These are phyloP conservation scores for Aspergillus sp. DNA, from an alignment of 2,329 filamentous ascomycete species.

Conservation along the genomic window DNA sequence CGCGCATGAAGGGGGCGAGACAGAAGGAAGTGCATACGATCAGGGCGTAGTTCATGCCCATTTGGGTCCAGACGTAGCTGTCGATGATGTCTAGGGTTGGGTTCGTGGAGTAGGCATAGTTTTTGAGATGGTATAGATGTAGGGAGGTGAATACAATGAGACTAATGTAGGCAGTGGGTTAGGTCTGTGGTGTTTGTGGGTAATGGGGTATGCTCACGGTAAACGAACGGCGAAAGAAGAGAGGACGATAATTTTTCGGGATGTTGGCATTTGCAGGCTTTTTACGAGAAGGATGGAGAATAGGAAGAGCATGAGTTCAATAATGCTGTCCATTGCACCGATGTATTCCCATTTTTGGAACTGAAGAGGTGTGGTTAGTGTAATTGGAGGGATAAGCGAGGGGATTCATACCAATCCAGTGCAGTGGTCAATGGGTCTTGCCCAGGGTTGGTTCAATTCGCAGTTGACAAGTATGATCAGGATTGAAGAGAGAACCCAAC, in stretches of 20 bases:
- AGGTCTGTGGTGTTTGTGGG: background rate
- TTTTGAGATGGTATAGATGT: background rate
- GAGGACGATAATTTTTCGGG: background rate
- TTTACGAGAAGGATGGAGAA: constrained; percentile 1
- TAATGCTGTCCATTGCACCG: background rate
- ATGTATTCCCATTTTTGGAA: constrained; percentile 5
- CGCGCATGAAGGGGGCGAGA: constrained; percentile 4
- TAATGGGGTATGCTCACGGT: background rate
- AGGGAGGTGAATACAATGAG: background rate
- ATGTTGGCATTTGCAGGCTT: background rate
- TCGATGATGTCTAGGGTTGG: constrained; percentile 2
- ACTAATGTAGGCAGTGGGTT: background rate
- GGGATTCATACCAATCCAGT: background rate
- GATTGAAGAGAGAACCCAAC: background rate
- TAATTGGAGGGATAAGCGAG: background rate
- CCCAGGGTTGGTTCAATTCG: background rate
- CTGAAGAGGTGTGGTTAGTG: background rate
- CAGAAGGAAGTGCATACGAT: constrained; percentile 5
- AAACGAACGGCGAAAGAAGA: constrained; percentile 3
- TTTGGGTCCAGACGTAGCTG: constrained; percentile 3
- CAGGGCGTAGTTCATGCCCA: constrained; percentile 2
- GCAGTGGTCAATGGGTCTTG: background rate
- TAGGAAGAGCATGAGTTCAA: background rate
- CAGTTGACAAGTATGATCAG: background rate
- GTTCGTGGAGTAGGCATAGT: background rate